These are phyloP conservation scores for Hemisphaericaspora xylanilytica DNA, from an alignment of 1,139 yeast genomes.

Conservation along the genomic window DNA sequence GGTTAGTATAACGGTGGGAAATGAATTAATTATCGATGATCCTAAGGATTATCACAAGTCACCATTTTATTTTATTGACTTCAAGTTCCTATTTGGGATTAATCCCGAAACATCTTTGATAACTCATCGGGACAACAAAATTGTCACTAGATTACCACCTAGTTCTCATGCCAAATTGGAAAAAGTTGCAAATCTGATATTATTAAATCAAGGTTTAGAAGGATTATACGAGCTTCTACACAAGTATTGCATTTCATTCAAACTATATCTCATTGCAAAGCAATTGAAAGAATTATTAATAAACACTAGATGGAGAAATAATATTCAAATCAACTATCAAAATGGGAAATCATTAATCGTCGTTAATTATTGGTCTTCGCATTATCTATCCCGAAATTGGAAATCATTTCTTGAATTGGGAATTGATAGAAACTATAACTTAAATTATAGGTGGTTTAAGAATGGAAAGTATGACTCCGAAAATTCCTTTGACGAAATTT, in stretches of 20 bases:
- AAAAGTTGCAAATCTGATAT: constrained; percentile 52
- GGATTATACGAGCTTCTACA: constrained; percentile 70
- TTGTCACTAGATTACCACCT: constrained; percentile 33
- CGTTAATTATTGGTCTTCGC: constrained; percentile 69
- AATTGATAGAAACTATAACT: constrained; percentile 48
- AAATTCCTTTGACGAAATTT: constrained; percentile 20
- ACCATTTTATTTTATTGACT: constrained; percentile 76
- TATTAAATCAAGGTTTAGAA: constrained; percentile 50
- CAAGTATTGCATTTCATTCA: constrained; percentile 69
- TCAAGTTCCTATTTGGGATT: constrained; percentile 58
- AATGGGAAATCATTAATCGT: constrained; percentile 60
- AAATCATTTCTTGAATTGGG: constrained; percentile 65
- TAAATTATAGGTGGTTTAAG: constrained; percentile 67
- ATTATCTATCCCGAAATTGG: constrained; percentile 35
- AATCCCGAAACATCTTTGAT: constrained; percentile 35
- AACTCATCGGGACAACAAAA: constrained; percentile 27
- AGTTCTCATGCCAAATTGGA: constrained; percentile 49
- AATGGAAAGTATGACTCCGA: constrained; percentile 42
- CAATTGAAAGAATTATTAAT: constrained; percentile 58
- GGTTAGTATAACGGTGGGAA: constrained; percentile 22
- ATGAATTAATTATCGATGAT: constrained; percentile 47
- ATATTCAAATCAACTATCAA: constrained; percentile 63
- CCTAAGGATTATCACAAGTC: constrained; percentile 41
- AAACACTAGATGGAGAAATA: constrained; percentile 60
- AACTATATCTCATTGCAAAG: constrained; percentile 64